phyloP scores from a whole-genome alignment of 2,329 filamentous ascomycete species.

The Dactylonectria macrodidyma region DNA sequence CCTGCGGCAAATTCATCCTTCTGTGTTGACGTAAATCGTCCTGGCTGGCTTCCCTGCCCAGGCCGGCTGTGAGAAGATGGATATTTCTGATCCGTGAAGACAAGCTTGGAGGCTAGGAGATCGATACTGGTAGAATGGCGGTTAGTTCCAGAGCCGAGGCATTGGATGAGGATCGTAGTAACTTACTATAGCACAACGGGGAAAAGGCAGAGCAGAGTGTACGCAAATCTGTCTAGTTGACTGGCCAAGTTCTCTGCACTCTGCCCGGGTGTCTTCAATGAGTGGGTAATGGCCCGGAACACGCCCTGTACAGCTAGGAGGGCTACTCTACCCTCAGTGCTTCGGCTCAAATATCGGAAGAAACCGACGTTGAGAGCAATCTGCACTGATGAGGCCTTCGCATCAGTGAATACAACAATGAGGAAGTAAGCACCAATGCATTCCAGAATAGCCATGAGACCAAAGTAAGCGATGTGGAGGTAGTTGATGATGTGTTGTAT shows the following conservation, averaged over 20 bases:
- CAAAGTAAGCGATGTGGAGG: conserved; percentile 58
- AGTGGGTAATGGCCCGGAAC: conserved; percentile 54
- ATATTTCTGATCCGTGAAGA: conserved; percentile 33
- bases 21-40: conserved; percentile 14
- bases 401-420: conserved; percentile 51
- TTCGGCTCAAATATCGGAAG: conserved; percentile 53
- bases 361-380: conserved; percentile 48
- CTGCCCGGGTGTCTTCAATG: conserved; percentile 54
- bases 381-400: conserved; percentile 32
- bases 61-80: conserved; percentile 3
- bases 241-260: conserved; percentile 53
- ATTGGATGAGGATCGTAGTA: accelerated
- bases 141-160: accelerated
- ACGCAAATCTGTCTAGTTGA: conserved; percentile 58
- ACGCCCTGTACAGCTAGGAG: conserved; percentile 53
- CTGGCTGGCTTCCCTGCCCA: neutral
- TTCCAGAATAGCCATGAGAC: conserved; percentile 55
- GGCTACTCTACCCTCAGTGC: conserved; percentile 56
- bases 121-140: conserved; percentile 45
- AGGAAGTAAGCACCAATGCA: conserved; percentile 55
- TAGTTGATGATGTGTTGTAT: conserved; percentile 48
- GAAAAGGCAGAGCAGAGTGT: conserved; percentile 58
- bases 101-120: conserved; percentile 51
- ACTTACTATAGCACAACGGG: conserved; percentile 57
- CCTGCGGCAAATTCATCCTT: conserved; percentile 1